phyloP scores from a whole-genome alignment of 345 rosid genomes.

The Eucalyptus polybractea region DNA sequence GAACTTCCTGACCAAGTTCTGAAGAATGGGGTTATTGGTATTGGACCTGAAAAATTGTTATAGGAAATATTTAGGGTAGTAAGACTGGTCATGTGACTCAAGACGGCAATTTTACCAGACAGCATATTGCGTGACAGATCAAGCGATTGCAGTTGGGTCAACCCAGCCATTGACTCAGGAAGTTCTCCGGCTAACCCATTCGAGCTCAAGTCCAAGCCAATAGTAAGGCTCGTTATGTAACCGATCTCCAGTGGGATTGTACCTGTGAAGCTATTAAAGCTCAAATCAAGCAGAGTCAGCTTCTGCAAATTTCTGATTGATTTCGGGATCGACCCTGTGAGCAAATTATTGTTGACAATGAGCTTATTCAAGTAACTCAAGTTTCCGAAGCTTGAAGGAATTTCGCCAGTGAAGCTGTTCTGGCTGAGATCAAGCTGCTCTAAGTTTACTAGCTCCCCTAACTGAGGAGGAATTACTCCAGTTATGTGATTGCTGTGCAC shows the following conservation, averaged over 20 bases:
- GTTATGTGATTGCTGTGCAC: slow-evolving; percentile 74
- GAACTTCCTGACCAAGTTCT: slow-evolving; percentile 53
- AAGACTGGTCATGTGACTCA: slow-evolving; percentile 81
- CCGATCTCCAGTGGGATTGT: slow-evolving; percentile 74
- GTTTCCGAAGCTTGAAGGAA: slow-evolving; percentile 76
- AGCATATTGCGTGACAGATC: slow-evolving; percentile 73
- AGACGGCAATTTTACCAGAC: slow-evolving; percentile 52
- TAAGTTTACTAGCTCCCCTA: slow-evolving; percentile 85
- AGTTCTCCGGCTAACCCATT: slow-evolving; percentile 58
- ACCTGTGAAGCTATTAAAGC: slow-evolving; percentile 69
- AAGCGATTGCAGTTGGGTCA: slow-evolving; percentile 82
- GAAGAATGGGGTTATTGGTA: slow-evolving; percentile 83
- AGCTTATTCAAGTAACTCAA: slow-evolving; percentile 89
- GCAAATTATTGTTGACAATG: slow-evolving; percentile 76
- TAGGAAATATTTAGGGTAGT: slow-evolving; percentile 77
- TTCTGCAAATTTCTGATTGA: slow-evolving; percentile 54
- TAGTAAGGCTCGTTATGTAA: slow-evolving; percentile 63
- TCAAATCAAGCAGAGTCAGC: slow-evolving; percentile 76
- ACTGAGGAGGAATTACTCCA: slow-evolving; percentile 65
- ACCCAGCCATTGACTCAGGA: slow-evolving; percentile 48
- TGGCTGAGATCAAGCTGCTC: slow-evolving; percentile 97
- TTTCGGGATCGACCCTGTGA: slow-evolving; percentile 60
- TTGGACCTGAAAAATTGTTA: slow-evolving; percentile 89
- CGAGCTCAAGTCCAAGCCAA: slow-evolving; percentile 68
- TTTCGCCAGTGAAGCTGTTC: slow-evolving; percentile 68